Conservation (phyloP, 345 rosid species). For the Dipteronia sinensis region DNA sequence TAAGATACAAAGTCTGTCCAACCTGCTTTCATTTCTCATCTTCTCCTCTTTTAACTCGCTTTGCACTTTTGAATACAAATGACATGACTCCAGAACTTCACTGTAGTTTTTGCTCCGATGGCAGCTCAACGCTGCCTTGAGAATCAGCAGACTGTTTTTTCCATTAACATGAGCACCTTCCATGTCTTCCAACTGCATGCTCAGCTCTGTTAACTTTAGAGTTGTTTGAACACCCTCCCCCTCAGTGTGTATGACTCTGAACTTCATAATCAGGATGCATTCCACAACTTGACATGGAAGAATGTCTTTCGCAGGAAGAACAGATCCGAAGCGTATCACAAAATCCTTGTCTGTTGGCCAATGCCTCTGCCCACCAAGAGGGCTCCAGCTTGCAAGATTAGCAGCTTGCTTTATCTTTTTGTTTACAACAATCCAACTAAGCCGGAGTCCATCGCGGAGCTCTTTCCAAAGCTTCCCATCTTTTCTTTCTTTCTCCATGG, state of each 20-base stretch:
- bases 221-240: slow-evolving; percentile 49
- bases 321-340: slow-evolving; percentile 69
- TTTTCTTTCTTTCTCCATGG: slow-evolving; percentile 72
- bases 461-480: slow-evolving; percentile 78
- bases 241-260: slow-evolving; percentile 49
- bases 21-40: slow-evolving; percentile 66
- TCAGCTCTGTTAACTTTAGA: slow-evolving; percentile 64
- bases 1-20: slow-evolving; percentile 63
- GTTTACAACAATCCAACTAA: slow-evolving; percentile 82
- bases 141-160: slow-evolving; percentile 64
- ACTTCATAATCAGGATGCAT: slow-evolving; percentile 73
- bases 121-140: slow-evolving; percentile 69
- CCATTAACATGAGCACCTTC: slow-evolving; percentile 80
- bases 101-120: slow-evolving; percentile 66
- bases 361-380: slow-evolving; percentile 81
- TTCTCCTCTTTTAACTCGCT: slow-evolving; percentile 72
- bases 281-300: slow-evolving; percentile 69
- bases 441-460: slow-evolving; percentile 63
- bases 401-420: slow-evolving; percentile 64
- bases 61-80: slow-evolving; percentile 65
- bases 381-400: slow-evolving; percentile 76
- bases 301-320: slow-evolving; percentile 72
- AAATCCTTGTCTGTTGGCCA: slow-evolving; percentile 86
- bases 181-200: slow-evolving; percentile 86
- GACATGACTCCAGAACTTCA: slow-evolving; percentile 72